Base-by-base conservation (phyloP, 2,329 filamentous ascomycete species). In the Clathrospora elynae region DNA sequence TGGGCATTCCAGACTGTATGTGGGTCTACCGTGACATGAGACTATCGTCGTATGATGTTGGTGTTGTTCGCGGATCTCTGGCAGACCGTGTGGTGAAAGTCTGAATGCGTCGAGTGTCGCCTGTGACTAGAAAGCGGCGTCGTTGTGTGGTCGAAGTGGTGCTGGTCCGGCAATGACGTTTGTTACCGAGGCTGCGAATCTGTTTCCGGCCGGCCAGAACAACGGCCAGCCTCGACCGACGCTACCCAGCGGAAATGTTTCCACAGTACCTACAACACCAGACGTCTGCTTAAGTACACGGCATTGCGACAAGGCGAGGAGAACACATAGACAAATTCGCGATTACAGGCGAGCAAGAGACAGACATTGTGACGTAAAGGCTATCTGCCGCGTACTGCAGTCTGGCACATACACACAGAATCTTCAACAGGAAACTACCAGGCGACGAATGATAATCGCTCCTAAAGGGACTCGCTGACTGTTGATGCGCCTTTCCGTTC, bases 1-100 rank as follows among this genome's bases (percentile, higher is more conserved):
- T 56, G 52, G 69, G 65, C 70, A 73, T 72, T 57, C 67, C 63
- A 64, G 49, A 30, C 42, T 25, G 28, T 47, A 40, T 38, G 48
- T 43, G 45, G 34, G 36, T 22, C 51, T 53, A 59, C 48, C 41
- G 50, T 51, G 54, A 57, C 61, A 61, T 64, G 53, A 40, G 42
- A 28, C 10, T 40, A 23, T 25, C n/a, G 34, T 24, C n/a, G 35
- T 28, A 35, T 42, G 31, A 20, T 26, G 35, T 18, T 13, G 28
- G 19, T 16, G 20, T 31, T 42, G 32, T 22, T 9, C 14, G 22
- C 17, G 39, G 12, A 18, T 18, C 12, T 22, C n/a, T 30, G n/a
- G 9, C 12, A 18, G 6, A 16, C 17, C 12, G 8, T 31, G 33
- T 20, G 38, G 20, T 16, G n/a, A n/a, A n/a, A n/a, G 23, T 12